A percentile compares a stretch with the other conserved stretches of the same genome.
These are phyloP conservation scores for Chenopodium formosanum DNA, from an alignment of 148 eudicot species.

Conservation along the genomic window DNA sequence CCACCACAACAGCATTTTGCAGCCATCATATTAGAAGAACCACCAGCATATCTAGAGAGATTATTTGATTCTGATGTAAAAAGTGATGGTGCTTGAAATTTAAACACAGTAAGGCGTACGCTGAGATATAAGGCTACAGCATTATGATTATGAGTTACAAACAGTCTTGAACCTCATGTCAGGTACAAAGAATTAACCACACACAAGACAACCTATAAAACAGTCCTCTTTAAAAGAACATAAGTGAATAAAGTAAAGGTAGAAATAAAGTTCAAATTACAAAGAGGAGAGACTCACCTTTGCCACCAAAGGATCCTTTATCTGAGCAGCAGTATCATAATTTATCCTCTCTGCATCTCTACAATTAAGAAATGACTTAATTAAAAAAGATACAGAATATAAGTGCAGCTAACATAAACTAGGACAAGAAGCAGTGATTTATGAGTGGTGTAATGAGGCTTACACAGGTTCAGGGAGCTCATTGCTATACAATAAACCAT, in stretches of 20 bases:
- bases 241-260: neutral
- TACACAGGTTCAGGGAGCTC: constrained; percentile 90
- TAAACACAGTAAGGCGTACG: neutral
- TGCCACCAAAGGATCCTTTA: constrained; percentile 82
- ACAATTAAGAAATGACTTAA: constrained; percentile 18
- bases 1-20: neutral
- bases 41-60: neutral
- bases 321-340: constrained; percentile 55
- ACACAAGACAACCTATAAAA: no score
- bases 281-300: constrained; percentile 43
- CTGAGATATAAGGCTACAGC: neutral
- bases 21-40: neutral
- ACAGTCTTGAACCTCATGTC: neutral
- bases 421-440: neutral
- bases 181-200: neutral
- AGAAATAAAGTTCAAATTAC: neutral
- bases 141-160: neutral
- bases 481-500: constrained; percentile 69
- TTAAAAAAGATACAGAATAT: neutral
- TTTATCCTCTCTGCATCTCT: constrained; percentile 71
- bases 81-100: neutral
- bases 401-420: neutral
- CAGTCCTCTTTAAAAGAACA: no score
- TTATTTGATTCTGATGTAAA: neutral
- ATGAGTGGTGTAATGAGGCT: constrained; percentile 21